A percentile compares a stretch with the other conserved stretches of the same genome.
Evolutionary conservation across 352 stramenopile genomes (phyloP).

Genomic region (Pythium oligandrum): DNA sequence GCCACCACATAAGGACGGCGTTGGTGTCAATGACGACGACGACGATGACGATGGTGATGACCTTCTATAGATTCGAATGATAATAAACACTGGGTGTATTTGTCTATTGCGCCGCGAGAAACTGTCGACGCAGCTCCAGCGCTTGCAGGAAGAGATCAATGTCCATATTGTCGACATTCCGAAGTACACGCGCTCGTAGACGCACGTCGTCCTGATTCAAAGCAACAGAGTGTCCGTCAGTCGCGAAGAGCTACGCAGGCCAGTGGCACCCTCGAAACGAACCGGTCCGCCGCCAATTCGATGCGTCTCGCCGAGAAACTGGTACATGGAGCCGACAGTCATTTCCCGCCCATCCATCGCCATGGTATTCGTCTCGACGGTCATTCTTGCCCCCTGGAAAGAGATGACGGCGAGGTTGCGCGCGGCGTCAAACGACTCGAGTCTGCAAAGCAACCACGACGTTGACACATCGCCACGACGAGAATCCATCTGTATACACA

Average conservation of each 20-base stretch:
- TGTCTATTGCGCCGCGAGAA: slow-evolving; percentile 41
- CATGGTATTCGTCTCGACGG: slow-evolving; percentile 63
- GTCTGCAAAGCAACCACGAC: slow-evolving; percentile 9
- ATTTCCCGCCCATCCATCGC: slow-evolving; percentile 38
- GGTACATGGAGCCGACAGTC: slow-evolving; percentile 71
- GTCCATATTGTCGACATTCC: slow-evolving; percentile 79
- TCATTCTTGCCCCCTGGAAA: slow-evolving; percentile 58
- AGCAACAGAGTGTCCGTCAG: background rate
- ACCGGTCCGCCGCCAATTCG: slow-evolving; percentile 18
- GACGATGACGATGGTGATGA: slow-evolving; percentile 63
- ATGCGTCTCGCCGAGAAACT: slow-evolving; percentile 81
- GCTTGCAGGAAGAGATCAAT: slow-evolving; percentile 75
- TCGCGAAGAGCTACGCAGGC: background rate
- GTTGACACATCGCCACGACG: too few relatives aligned
- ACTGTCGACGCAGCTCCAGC: slow-evolving; percentile 66
- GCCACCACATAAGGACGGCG: too few relatives aligned
- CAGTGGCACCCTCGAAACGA: slow-evolving; percentile 4
- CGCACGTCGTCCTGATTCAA: slow-evolving; percentile 32
- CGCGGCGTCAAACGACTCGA: slow-evolving; percentile 64
- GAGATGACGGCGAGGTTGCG: slow-evolving; percentile 39
- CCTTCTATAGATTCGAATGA: slow-evolving; percentile 34
- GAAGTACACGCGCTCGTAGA: slow-evolving; percentile 58
- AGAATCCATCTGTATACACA: too few relatives aligned
- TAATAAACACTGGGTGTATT: background rate
- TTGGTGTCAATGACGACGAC: slow-evolving; percentile 11